Percentiles rank a stretch among this genome's conserved stretches.
Conservation (phyloP, 768 basidiomycete species). For the Rubroboletus satanas region DNA sequence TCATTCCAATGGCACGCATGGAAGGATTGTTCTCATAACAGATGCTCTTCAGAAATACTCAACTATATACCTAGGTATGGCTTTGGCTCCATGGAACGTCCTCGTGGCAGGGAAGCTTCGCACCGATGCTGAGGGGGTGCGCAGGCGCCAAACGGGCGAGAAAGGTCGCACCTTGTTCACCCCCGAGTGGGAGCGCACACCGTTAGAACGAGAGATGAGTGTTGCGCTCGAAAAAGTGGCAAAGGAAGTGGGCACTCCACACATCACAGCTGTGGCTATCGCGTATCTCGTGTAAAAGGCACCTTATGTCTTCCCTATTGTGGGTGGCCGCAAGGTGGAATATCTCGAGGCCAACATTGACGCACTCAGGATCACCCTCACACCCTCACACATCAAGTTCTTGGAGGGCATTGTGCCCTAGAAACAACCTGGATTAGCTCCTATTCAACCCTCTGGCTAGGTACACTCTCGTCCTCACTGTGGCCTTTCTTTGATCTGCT, state of each 20-base stretch:
- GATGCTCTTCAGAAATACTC: background rate
- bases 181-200: constrained; percentile 32
- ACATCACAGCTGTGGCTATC: constrained; percentile 37
- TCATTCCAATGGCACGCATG: constrained; percentile 33
- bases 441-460: constrained; percentile 12
- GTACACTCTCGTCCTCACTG: background rate
- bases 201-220: constrained; percentile 32
- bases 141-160: constrained; percentile 30
- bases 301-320: constrained; percentile 36
- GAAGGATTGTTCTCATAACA: constrained; percentile 29
- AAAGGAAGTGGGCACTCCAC: constrained; percentile 34
- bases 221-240: constrained; percentile 38
- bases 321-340: constrained; percentile 40
- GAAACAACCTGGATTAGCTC: constrained; percentile 11
- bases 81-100: constrained; percentile 37
- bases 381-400: constrained; percentile 33
- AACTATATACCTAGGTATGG: background rate
- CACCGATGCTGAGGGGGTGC: constrained; percentile 27
- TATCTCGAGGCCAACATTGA: constrained; percentile 40
- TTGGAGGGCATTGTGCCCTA: constrained; percentile 36
- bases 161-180: constrained; percentile 32
- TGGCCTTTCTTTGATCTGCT: background rate
- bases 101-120: constrained; percentile 27
- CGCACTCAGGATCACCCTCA: constrained; percentile 37
- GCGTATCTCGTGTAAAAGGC: constrained; percentile 43